A percentile compares a stretch with the other conserved stretches of the same genome.
Evolutionary conservation across 2,329 filamentous ascomycete species (phyloP).

Genomic region (Beauveria sp.): DNA sequence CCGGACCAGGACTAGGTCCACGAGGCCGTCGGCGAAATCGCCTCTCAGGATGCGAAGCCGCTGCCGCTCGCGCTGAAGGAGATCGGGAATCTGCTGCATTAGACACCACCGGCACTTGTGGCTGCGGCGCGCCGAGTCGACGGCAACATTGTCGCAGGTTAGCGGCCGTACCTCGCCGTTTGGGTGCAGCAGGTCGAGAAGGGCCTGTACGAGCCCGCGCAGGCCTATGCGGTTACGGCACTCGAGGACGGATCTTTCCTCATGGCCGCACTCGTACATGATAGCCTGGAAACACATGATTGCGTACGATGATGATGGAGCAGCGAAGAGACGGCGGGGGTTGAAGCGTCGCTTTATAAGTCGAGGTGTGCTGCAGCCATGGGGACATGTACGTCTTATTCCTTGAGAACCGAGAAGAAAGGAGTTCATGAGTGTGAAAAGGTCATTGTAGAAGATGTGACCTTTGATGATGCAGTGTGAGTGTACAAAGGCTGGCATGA

Average conservation of each 20-base stretch:
- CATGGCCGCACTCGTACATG: background rate
- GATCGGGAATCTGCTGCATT: background rate
- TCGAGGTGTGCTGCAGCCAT: background rate
- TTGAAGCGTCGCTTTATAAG: background rate
- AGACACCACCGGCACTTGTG: background rate
- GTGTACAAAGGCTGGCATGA: background rate
- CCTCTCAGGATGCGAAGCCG: background rate
- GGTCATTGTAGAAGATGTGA: background rate
- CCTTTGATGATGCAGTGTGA: background rate
- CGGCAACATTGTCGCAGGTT: background rate
- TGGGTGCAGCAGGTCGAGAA: background rate
- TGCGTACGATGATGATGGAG: background rate
- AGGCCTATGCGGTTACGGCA: background rate
- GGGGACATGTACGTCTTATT: background rate
- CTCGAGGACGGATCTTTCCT: background rate
- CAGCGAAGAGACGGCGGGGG: background rate
- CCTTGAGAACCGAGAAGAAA: no score
- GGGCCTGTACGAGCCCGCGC: background rate
- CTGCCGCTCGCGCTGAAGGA: background rate
- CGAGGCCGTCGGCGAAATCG: background rate
- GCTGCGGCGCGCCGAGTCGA: background rate
- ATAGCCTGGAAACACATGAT: background rate
- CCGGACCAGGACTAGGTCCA: background rate
- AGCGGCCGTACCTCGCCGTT: background rate
- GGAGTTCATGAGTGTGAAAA: background rate